Conservation (phyloP, 2,329 filamentous ascomycete species). For the Penicillium capsulatum region DNA sequence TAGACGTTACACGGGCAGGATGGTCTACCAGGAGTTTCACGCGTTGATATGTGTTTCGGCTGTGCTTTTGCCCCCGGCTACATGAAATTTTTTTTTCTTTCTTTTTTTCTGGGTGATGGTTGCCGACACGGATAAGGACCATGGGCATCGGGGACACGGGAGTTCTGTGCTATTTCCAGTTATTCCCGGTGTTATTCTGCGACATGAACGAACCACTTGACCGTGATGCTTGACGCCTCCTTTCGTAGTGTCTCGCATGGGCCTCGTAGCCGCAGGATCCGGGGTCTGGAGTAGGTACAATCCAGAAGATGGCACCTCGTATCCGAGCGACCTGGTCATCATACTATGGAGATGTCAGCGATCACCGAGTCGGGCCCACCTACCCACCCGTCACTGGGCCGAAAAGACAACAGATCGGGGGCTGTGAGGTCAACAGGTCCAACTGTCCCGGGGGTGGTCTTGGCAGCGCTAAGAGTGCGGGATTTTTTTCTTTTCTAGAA, state of each 20-base stretch:
- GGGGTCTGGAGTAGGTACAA: too few species aligned
- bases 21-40: neutral
- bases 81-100: conserved; percentile 10
- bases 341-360: too few species aligned
- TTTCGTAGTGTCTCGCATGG: too few species aligned
- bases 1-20: conserved; percentile 12
- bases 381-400: too few species aligned
- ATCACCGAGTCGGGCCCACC: too few species aligned
- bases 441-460: conserved; percentile 1
- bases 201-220: neutral
- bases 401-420: too few species aligned
- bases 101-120: conserved; percentile 12
- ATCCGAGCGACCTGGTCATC: too few species aligned
- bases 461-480: conserved; percentile 15
- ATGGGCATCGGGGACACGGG: conserved; percentile 28
- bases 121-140: conserved; percentile 31
- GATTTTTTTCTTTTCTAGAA: conserved; percentile 21
- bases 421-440: neutral
- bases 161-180: conserved; percentile 24
- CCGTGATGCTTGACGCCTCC: neutral
- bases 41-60: neutral
- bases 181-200: conserved; percentile 2
- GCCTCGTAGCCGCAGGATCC: too few species aligned
- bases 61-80: conserved; percentile 3
- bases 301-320: too few species aligned